phyloP scores from a whole-genome alignment of 2,329 filamentous ascomycete species.

The Trichoderma sp. region DNA sequence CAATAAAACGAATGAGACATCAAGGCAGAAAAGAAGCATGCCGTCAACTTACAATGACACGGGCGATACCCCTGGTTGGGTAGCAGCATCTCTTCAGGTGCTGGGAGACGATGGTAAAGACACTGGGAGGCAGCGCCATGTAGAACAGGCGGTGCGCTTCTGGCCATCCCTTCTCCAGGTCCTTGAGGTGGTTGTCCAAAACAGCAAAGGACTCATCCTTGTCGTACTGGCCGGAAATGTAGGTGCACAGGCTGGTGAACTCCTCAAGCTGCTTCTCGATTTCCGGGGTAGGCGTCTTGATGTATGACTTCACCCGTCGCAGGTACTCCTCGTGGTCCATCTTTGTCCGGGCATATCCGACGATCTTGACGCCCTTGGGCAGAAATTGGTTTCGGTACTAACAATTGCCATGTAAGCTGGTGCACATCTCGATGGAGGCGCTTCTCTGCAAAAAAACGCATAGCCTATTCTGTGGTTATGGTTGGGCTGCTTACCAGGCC shows the following conservation, averaged over 20 bases:
- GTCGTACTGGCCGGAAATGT: slow-evolving; percentile 97
- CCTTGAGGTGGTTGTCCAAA: slow-evolving; percentile 80
- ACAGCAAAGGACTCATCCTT: slow-evolving; percentile 89
- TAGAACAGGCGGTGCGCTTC: slow-evolving; percentile 96
- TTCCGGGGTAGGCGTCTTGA: slow-evolving; percentile 98
- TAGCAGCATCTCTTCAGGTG: slow-evolving; percentile 98
- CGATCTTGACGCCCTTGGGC: slow-evolving; percentile 90
- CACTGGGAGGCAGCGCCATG: slow-evolving; percentile 96
- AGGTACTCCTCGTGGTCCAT: slow-evolving; percentile 98
- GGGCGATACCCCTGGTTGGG: slow-evolving; percentile 82
- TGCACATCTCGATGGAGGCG: neutral
- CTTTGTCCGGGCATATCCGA: slow-evolving; percentile 98
- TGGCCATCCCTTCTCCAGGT: slow-evolving; percentile 76
- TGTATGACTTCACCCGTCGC: slow-evolving; percentile 92
- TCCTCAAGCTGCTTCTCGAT: slow-evolving; percentile 92
- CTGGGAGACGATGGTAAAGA: slow-evolving; percentile 97
- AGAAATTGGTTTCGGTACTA: slow-evolving; percentile 99
- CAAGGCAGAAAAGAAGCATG: slow-evolving; percentile 1
- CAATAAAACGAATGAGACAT: neutral
- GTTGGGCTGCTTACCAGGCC: slow-evolving; percentile 69
- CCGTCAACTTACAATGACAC: slow-evolving; percentile 74
- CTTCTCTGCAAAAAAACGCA: neutral
- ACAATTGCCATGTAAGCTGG: slow-evolving; percentile 39
- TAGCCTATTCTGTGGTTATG: neutral
- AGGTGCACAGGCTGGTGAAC: slow-evolving; percentile 85